These are phyloP conservation scores for Alternaria tenuissima DNA, from an alignment of 2,329 filamentous ascomycete genomes.

Conservation along the genomic window DNA sequence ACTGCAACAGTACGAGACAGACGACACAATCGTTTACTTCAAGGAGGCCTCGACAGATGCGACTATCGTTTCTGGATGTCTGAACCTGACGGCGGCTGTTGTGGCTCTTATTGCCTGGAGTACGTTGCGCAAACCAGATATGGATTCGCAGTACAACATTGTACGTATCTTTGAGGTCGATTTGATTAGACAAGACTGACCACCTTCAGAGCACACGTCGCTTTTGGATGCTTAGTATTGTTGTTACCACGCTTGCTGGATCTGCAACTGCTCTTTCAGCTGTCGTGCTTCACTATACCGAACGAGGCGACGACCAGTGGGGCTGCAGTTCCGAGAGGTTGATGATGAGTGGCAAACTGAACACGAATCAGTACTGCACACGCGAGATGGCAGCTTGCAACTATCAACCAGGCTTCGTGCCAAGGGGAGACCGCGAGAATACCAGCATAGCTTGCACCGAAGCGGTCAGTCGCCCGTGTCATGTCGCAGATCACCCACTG, in stretches of 20 bases:
- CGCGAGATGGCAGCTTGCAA: slow-evolving; percentile 40
- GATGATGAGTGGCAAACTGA: slow-evolving; percentile 29
- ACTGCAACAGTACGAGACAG: slow-evolving; percentile 24
- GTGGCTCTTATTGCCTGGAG: slow-evolving; percentile 37
- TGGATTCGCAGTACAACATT: slow-evolving; percentile 34
- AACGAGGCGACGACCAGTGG: slow-evolving; percentile 33
- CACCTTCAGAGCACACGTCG: slow-evolving; percentile 30
- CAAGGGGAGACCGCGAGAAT: slow-evolving; percentile 18
- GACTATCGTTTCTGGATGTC: slow-evolving; percentile 38
- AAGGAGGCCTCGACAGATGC: slow-evolving; percentile 33
- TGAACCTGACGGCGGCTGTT: slow-evolving; percentile 34
- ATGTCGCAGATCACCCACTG: slow-evolving; percentile 3
- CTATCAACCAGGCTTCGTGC: slow-evolving; percentile 27
- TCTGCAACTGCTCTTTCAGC: slow-evolving; percentile 30
- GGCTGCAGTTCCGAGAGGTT: slow-evolving; percentile 35
- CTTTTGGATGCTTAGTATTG: slow-evolving; percentile 36
- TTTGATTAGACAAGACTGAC: slow-evolving; percentile 12
- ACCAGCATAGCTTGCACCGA: slow-evolving; percentile 35
- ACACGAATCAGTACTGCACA: slow-evolving; percentile 40
- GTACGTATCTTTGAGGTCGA: slow-evolving; percentile 22
- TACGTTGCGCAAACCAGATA: slow-evolving; percentile 32
- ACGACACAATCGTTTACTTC: slow-evolving; percentile 41
- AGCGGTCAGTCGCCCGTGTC: slow-evolving; percentile 28
- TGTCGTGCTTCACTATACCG: slow-evolving; percentile 37
- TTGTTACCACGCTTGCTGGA: slow-evolving; percentile 28